phyloP scores from a whole-genome alignment of 2,329 filamentous ascomycete genomes.

The Alternaria triticina region DNA sequence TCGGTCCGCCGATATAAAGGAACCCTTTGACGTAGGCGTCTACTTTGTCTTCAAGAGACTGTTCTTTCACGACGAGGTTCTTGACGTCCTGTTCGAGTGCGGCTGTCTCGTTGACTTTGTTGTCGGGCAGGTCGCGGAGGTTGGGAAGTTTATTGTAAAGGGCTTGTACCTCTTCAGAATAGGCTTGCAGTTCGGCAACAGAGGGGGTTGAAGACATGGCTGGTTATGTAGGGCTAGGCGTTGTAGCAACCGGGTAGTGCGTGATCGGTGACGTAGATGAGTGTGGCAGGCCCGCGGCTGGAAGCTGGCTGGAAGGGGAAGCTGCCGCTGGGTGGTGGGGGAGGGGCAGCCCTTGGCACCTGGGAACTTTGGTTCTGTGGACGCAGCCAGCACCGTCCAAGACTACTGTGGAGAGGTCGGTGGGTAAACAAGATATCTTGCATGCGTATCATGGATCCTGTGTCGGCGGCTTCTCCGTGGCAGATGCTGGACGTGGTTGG shows the following conservation, averaged over 20 bases:
- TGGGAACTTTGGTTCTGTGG: not conserved
- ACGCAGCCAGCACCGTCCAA: not conserved
- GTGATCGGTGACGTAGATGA: constrained; percentile 34
- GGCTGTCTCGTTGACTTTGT: not conserved
- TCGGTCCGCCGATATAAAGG: constrained; percentile 11
- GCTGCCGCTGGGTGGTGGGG: constrained; percentile 7
- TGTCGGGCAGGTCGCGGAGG: not conserved
- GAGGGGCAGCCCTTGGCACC: not conserved
- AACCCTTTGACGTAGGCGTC: constrained; percentile 13
- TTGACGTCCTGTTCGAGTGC: constrained; percentile 11
- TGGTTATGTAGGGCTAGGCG: constrained; percentile 23
- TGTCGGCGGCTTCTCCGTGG: not conserved
- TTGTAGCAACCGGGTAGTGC: constrained; percentile 5
- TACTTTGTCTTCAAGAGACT: not conserved
- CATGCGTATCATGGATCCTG: not conserved
- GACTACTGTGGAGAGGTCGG: not conserved
- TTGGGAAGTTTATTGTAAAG: not conserved
- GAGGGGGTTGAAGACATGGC: constrained; percentile 11
- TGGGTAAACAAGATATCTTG: not conserved
- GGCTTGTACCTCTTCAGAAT: constrained; percentile 8
- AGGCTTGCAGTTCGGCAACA: constrained; percentile 2
- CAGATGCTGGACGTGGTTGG: not conserved
- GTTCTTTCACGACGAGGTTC: constrained; percentile 11
- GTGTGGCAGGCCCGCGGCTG: not conserved
- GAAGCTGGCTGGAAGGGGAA: constrained; percentile 2